phyloP scores from a whole-genome alignment of 192 early-diverging fungal genomes.

The Coemansia sp. region DNA sequence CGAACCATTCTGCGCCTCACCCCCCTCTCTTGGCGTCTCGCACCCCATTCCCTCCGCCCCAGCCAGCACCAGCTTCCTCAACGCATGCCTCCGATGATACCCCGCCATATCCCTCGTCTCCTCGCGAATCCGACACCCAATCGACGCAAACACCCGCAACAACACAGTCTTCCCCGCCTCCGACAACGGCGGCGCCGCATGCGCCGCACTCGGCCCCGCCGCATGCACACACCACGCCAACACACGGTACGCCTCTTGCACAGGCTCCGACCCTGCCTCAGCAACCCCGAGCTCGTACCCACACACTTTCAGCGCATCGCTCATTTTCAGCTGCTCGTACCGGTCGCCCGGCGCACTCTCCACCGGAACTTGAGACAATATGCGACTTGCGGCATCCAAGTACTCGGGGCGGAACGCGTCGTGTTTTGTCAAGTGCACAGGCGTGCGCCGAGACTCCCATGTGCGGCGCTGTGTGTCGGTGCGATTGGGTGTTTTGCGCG shows the following conservation, averaged over 20 bases:
- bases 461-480: conserved; percentile 5
- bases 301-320: conserved; percentile 52
- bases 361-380: conserved; percentile 21
- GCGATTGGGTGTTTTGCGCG: conserved; percentile 21
- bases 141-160: conserved; percentile 33
- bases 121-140: conserved; percentile 36
- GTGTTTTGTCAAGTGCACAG: conserved; percentile 42
- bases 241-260: conserved; percentile 35
- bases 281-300: conserved; percentile 36
- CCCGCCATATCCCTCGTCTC: conserved; percentile 48
- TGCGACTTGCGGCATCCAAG: conserved; percentile 8
- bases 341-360: conserved; percentile 24
- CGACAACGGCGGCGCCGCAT: conserved; percentile 25
- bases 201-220: conserved; percentile 17
- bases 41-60: background rate
- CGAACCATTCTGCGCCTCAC: background rate
- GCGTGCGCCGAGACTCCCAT: conserved; percentile 25
- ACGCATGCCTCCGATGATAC: conserved; percentile 43
- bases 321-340: conserved; percentile 50
- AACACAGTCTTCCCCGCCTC: conserved; percentile 28
- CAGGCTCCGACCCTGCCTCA: conserved; percentile 8
- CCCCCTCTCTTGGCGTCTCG: background rate
- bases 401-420: conserved; percentile 34
- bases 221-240: conserved; percentile 44
- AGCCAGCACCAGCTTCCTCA: conserved; percentile 42